phyloP scores from a whole-genome alignment of 2,329 filamentous ascomycete species.

The Alternaria novae-zelandiae region DNA sequence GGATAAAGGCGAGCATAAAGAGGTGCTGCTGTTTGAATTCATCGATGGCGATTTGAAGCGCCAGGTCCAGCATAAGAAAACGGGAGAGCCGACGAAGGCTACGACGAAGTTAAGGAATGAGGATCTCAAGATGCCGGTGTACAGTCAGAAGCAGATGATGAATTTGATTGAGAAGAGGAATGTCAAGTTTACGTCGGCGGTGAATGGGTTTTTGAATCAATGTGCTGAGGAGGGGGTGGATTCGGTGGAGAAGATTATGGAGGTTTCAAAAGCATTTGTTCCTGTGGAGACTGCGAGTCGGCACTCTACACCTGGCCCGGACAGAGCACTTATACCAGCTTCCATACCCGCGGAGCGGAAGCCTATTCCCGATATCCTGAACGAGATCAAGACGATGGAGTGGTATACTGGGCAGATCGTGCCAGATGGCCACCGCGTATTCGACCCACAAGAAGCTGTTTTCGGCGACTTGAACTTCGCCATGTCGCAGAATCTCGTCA shows the following conservation, averaged over 20 bases:
- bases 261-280: slow-evolving; percentile 66
- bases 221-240: slow-evolving; percentile 71
- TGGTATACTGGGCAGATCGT: slow-evolving; percentile 96
- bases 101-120: slow-evolving; percentile 75
- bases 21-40: slow-evolving; percentile 91
- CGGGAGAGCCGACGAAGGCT: slow-evolving; percentile 73
- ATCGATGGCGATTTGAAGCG: slow-evolving; percentile 88
- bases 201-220: slow-evolving; percentile 77
- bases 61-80: slow-evolving; percentile 74
- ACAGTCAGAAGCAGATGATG: slow-evolving; percentile 90
- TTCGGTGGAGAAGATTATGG: slow-evolving; percentile 69
- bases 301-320: slow-evolving; percentile 50
- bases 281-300: slow-evolving; percentile 63
- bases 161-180: slow-evolving; percentile 89
- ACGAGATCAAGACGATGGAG: slow-evolving; percentile 78
- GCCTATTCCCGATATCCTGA: slow-evolving; percentile 81
- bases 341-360: slow-evolving; percentile 82
- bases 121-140: slow-evolving; percentile 88
- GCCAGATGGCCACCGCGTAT: slow-evolving; percentile 88
- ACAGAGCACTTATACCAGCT: slow-evolving; percentile 62
- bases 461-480: slow-evolving; percentile 85
- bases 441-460: slow-evolving; percentile 81
- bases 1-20: slow-evolving; percentile 57
- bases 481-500: slow-evolving; percentile 90
- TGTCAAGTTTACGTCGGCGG: slow-evolving; percentile 76